Percentiles rank a stretch among this genome's conserved stretches.
These are phyloP conservation scores for Didymella glomerata DNA, from an alignment of 2,329 filamentous ascomycete species.

Conservation along the genomic window DNA sequence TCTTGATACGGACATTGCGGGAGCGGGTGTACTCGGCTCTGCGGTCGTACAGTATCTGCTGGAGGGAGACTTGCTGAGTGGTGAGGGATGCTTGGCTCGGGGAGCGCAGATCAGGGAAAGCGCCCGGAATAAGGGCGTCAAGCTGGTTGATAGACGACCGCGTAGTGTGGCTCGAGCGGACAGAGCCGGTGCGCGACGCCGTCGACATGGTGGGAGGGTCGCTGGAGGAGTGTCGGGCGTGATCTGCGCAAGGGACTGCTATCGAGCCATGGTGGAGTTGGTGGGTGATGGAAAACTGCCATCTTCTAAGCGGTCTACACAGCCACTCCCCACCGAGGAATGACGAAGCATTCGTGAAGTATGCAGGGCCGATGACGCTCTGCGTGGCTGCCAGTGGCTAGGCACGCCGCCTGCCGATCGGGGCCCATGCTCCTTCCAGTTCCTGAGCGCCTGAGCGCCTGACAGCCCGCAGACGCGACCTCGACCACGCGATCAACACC, in stretches of 20 bases:
- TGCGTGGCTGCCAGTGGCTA: constrained; percentile 18
- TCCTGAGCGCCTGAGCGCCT: background rate
- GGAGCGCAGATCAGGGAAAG: constrained; percentile 53
- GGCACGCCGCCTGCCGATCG: constrained; percentile 2
- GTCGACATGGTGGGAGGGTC: constrained; percentile 38
- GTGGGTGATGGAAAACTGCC: background rate
- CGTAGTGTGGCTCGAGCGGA: constrained; percentile 31
- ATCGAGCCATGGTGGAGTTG: constrained; percentile 13
- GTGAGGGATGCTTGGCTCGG: constrained; percentile 40
- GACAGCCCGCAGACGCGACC: constrained; percentile 1
- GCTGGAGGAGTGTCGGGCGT: background rate
- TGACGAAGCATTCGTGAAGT: constrained; percentile 12
- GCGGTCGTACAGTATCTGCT: constrained; percentile 72
- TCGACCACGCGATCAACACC: constrained; percentile 9
- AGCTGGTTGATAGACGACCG: constrained; percentile 34
- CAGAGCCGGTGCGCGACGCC: constrained; percentile 31
- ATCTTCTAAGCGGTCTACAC: constrained; percentile 12
- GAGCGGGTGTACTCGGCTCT: constrained; percentile 80
- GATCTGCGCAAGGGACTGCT: constrained; percentile 17
- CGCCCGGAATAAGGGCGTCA: constrained; percentile 59
- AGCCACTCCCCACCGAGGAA: constrained; percentile 20
- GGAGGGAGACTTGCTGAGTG: constrained; percentile 58
- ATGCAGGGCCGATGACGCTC: constrained; percentile 21
- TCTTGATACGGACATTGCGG: constrained; percentile 80
- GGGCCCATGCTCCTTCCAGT: background rate